Percentiles rank a stretch among this genome's conserved stretches.
These are phyloP conservation scores for Diaporthe sp. DNA, from an alignment of 2,329 filamentous ascomycete species.

Conservation along the genomic window DNA sequence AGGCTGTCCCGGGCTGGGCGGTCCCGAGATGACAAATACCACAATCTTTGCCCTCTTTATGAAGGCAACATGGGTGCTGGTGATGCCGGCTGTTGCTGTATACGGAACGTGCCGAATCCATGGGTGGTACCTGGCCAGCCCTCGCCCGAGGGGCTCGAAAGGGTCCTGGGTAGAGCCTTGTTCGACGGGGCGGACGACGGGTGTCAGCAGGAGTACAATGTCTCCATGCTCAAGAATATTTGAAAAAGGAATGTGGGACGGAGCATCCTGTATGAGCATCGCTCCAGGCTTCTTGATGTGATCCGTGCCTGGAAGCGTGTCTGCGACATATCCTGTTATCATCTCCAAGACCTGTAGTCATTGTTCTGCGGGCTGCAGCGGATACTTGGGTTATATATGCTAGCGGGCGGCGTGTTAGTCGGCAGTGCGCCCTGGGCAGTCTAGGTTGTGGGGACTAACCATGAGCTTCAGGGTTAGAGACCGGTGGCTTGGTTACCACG, in stretches of 20 bases:
- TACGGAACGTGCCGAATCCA: constrained; percentile 81
- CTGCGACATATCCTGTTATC: constrained; percentile 39
- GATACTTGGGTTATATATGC: constrained; percentile 19
- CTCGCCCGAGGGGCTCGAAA: constrained; percentile 78
- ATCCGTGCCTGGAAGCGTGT: constrained; percentile 43
- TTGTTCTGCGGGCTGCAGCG: constrained; percentile 33
- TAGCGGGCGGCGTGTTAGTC: constrained; percentile 31
- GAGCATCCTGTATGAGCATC: constrained; percentile 57
- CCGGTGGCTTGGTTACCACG: constrained; percentile 34
- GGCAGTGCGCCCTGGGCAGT: constrained; percentile 1
- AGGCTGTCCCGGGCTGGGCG: constrained; percentile 59
- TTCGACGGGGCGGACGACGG: constrained; percentile 63
- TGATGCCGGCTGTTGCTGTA: constrained; percentile 73
- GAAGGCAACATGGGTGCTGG: constrained; percentile 72
- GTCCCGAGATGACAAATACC: constrained; percentile 71
- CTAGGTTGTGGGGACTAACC: constrained; percentile 21
- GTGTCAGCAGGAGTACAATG: constrained; percentile 73
- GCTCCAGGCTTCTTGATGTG: constrained; percentile 42
- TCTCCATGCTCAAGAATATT: constrained; percentile 62
- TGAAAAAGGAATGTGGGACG: constrained; percentile 62
- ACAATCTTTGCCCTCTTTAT: constrained; percentile 71
- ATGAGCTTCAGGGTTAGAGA: constrained; percentile 22
- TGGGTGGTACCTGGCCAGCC: constrained; percentile 70
- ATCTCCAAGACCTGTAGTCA: constrained; percentile 41
- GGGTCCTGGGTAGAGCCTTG: constrained; percentile 66